Evolutionary conservation across 1,284 basidiomycete genomes (phyloP).

Genomic region (Sporisorium sorghi): DNA sequence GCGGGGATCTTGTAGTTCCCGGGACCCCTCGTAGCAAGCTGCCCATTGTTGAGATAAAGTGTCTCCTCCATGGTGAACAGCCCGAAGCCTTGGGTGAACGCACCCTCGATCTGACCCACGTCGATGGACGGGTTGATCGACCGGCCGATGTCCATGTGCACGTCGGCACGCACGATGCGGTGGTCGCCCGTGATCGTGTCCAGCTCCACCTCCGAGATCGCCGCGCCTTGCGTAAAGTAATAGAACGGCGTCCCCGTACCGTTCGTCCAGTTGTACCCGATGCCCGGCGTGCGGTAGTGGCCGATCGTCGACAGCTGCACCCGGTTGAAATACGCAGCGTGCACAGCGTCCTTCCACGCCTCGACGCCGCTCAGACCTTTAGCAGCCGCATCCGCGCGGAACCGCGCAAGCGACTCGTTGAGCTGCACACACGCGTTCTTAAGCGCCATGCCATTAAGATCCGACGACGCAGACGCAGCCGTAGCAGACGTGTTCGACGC

Average conservation of each 20-base stretch:
- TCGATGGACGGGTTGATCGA: conserved; percentile 70
- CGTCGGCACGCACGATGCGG: conserved; percentile 60
- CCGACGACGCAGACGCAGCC: conserved; percentile 56
- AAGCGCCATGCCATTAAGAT: conserved; percentile 62
- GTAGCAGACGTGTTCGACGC: conserved; percentile 69
- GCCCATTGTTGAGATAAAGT: conserved; percentile 66
- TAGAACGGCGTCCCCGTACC: conserved; percentile 63
- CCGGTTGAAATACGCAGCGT: conserved; percentile 68
- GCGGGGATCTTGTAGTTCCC: conserved; percentile 70
- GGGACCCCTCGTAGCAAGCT: conserved; percentile 67
- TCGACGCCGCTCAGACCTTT: conserved; percentile 39
- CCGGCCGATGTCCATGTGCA: conserved; percentile 69
- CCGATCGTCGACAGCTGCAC: conserved; percentile 68
- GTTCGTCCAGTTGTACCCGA: conserved; percentile 68
- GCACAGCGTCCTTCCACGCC: conserved; percentile 61
- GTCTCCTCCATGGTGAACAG: conserved; percentile 69
- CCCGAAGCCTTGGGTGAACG: conserved; percentile 61
- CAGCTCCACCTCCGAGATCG: conserved; percentile 68
- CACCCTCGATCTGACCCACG: conserved; percentile 70
- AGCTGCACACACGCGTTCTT: conserved; percentile 70
- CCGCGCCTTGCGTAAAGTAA: conserved; percentile 67
- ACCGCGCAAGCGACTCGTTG: conserved; percentile 61
- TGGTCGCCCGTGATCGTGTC: conserved; percentile 69
- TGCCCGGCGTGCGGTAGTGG: conserved; percentile 68
- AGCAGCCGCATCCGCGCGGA: conserved; percentile 36